These are phyloP conservation scores for Aleurites moluccanus DNA, from an alignment of 441 rosid genomes.

Conservation along the genomic window DNA sequence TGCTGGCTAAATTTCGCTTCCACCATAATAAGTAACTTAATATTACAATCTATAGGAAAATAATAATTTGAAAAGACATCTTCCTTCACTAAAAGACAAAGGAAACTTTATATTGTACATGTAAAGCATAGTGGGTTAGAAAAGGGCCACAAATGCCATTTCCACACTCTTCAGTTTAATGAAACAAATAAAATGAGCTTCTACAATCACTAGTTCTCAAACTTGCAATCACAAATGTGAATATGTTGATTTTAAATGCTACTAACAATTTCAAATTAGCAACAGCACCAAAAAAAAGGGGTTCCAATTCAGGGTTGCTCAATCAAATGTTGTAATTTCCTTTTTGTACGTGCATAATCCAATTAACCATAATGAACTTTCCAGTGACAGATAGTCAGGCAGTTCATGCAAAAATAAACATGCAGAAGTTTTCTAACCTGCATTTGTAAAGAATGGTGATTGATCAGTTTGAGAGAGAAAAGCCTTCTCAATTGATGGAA, in stretches of 20 bases:
- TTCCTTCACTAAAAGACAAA: background rate
- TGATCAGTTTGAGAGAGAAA: slow-evolving; percentile 76
- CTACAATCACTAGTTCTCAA: background rate
- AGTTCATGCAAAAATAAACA: background rate
- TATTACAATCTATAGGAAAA: background rate
- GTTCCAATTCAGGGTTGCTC: background rate
- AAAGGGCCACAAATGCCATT: background rate
- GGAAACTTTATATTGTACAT: background rate
- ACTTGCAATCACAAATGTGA: background rate
- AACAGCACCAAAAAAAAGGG: background rate
- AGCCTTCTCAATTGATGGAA: slow-evolving; percentile 76
- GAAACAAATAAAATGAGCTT: slow-evolving; percentile 4
- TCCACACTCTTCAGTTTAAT: background rate
- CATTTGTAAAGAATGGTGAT: slow-evolving; percentile 45
- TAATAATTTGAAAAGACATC: background rate
- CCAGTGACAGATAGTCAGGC: background rate
- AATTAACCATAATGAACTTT: background rate
- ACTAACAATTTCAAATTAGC: background rate
- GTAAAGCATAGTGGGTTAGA: background rate
- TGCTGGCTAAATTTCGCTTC: background rate
- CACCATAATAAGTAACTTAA: background rate
- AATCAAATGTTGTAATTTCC: background rate
- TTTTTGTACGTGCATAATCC: background rate
- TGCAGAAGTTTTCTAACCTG: slow-evolving; percentile 47
- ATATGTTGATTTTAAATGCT: background rate